Percentiles rank a stretch among this genome's conserved stretches.
These are phyloP conservation scores for Trametes polyzona DNA, from an alignment of 1,284 basidiomycete genomes.

Conservation along the genomic window DNA sequence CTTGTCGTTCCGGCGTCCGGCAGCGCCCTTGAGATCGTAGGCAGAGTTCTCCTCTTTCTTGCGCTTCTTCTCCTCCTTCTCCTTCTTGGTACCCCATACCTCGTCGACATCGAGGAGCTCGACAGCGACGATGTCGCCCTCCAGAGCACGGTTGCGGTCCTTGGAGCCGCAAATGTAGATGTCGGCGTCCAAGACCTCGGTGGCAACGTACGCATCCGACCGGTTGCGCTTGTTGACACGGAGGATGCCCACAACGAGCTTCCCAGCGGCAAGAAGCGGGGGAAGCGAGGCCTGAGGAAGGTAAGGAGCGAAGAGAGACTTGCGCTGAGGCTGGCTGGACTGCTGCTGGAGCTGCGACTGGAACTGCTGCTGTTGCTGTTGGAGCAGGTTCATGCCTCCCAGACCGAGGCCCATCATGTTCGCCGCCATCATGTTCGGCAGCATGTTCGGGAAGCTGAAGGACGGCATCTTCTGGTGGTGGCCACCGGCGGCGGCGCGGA, in stretches of 20 bases:
- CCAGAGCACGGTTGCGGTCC: constrained; percentile 97
- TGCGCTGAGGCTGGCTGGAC: constrained; percentile 90
- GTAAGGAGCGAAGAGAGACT: constrained; percentile 98
- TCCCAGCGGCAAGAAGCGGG: constrained; percentile 96
- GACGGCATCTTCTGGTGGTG: constrained; percentile 98
- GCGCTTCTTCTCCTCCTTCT: constrained; percentile 99
- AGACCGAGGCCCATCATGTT: constrained; percentile 91
- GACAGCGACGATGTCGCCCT: constrained; percentile 98
- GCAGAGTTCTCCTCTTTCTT: constrained; percentile 99
- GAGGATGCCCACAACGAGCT: constrained; percentile 96
- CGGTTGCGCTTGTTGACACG: constrained; percentile 99
- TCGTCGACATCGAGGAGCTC: constrained; percentile 98
- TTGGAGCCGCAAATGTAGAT: constrained; percentile 99
- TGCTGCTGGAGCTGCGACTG: constrained; percentile 91
- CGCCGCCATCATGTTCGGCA: constrained; percentile 93
- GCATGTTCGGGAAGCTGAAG: constrained; percentile 96
- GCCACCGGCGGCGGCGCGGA: constrained; percentile 92
- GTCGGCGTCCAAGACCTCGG: constrained; percentile 97
- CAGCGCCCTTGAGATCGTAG: constrained; percentile 78
- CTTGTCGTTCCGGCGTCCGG: constrained; percentile 94
- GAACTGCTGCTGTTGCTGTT: constrained; percentile 89
- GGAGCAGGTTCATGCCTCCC: constrained; percentile 77
- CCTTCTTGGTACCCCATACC: constrained; percentile 99
- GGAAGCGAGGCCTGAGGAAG: constrained; percentile 97
- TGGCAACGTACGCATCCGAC: constrained; percentile 99